These are phyloP conservation scores for Lathyrus oleraceus DNA, from an alignment of 306 rosid species.

Conservation along the genomic window DNA sequence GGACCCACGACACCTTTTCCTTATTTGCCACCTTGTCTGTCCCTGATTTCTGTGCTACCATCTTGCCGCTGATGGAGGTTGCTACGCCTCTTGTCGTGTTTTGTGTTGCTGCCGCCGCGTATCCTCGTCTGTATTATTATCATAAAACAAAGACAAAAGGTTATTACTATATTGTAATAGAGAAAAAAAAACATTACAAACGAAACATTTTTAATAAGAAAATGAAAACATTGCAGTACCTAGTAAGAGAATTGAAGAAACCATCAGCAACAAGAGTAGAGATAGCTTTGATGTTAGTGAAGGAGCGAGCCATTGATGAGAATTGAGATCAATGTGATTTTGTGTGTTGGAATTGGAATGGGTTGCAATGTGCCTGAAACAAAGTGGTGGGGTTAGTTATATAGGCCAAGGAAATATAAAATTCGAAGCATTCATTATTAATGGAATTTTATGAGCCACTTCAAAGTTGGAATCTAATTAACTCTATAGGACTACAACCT, in stretches of 20 bases:
- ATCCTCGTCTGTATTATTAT: slow-evolving; percentile 64
- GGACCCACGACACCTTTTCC: slow-evolving; percentile 83
- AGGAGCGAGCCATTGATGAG: slow-evolving; percentile 74
- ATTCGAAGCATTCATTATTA: neutral
- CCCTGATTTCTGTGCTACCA: slow-evolving; percentile 46
- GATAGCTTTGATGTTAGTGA: slow-evolving; percentile 61
- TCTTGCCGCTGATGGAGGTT: slow-evolving; percentile 38
- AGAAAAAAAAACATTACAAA: neutral
- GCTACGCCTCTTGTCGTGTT: slow-evolving; percentile 47
- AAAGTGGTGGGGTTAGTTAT: neutral
- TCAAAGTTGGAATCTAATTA: neutral
- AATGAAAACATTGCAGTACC: slow-evolving; percentile 43
- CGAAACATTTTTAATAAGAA: no score
- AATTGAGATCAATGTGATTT: neutral
- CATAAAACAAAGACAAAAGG: neutral
- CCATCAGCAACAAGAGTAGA: slow-evolving; percentile 50
- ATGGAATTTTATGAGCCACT: neutral
- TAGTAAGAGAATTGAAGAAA: slow-evolving; percentile 42
- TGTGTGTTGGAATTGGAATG: neutral
- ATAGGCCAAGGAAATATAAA: slow-evolving; percentile 11
- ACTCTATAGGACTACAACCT: neutral
- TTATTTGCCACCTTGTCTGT: slow-evolving; percentile 41
- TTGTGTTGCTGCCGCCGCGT: slow-evolving; percentile 60
- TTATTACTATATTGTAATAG: no score
- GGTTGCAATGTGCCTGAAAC: neutral